These are phyloP conservation scores for Dovyalis caffra DNA, from an alignment of 345 rosid species.

Conservation along the genomic window DNA sequence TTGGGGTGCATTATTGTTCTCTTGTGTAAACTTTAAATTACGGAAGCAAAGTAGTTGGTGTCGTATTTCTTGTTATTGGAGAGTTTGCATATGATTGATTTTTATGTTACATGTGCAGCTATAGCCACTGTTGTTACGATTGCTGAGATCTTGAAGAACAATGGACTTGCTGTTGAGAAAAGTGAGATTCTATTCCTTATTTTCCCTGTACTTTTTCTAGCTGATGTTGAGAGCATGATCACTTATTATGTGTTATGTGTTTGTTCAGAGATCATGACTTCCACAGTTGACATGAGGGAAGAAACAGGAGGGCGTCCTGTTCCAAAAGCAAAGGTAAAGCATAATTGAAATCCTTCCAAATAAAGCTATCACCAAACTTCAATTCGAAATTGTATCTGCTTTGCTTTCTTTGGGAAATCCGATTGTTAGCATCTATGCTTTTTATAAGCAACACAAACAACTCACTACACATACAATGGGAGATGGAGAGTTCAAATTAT, in stretches of 20 bases:
- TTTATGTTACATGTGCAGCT: conserved; percentile 29
- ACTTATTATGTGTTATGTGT: neutral
- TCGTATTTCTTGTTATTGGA: neutral
- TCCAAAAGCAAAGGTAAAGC: conserved; percentile 65
- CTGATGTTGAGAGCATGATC: neutral
- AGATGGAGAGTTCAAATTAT: too few species aligned
- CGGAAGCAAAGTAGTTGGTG: neutral
- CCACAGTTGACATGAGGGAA: conserved; percentile 60
- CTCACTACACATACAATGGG: neutral
- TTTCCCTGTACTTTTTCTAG: too few species aligned
- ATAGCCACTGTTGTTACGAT: conserved; percentile 75
- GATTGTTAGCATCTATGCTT: neutral
- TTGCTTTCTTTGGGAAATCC: neutral
- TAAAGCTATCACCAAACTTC: neutral
- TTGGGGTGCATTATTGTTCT: neutral
- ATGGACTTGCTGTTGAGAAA: conserved; percentile 72
- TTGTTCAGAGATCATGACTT: conserved; percentile 46
- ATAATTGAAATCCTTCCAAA: neutral
- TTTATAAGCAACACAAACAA: neutral
- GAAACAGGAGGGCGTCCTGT: conserved; percentile 56
- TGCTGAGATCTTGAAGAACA: conserved; percentile 76
- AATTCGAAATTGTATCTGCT: neutral
- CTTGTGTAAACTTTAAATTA: neutral
- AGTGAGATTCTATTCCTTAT: conserved; percentile 23
- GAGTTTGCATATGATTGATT: neutral